Evolutionary conservation across 2,329 filamentous ascomycete genomes (phyloP).

Genomic region (Neobulgaria alba): DNA sequence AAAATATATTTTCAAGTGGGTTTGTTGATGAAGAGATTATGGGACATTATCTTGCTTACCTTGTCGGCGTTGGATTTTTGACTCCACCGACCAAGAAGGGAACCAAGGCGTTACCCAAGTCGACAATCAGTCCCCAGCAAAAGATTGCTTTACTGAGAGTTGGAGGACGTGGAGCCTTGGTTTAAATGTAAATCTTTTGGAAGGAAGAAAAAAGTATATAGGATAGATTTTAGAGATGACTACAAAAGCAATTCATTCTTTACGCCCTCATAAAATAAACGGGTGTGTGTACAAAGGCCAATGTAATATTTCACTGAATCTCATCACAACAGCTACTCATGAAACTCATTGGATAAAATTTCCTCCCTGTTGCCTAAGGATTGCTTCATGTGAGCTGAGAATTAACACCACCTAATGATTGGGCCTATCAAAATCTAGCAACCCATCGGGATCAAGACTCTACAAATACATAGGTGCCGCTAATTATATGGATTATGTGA

Average conservation of each 20-base stretch:
- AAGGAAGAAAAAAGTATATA: not conserved
- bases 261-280: too few species aligned
- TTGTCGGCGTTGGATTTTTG: constrained; percentile 25
- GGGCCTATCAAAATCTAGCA: too few species aligned
- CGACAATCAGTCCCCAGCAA: constrained; percentile 8
- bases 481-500: too few species aligned
- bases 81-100: constrained; percentile 19
- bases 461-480: too few species aligned
- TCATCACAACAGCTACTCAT: too few species aligned
- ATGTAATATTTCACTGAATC: too few species aligned
- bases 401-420: too few species aligned
- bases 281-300: too few species aligned
- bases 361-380: too few species aligned
- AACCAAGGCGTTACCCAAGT: constrained; percentile 4
- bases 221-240: not conserved
- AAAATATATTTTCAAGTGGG: constrained; percentile 23
- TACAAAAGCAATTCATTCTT: not conserved
- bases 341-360: too few species aligned
- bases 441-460: too few species aligned
- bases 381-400: too few species aligned
- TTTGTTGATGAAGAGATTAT: constrained; percentile 25
- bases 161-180: constrained; percentile 11
- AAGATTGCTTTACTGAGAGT: constrained; percentile 12
- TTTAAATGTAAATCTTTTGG: constrained; percentile 3
- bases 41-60: constrained; percentile 25